phyloP scores from a whole-genome alignment of 495 filamentous ascomycete species.

The Glonium stellatum region DNA sequence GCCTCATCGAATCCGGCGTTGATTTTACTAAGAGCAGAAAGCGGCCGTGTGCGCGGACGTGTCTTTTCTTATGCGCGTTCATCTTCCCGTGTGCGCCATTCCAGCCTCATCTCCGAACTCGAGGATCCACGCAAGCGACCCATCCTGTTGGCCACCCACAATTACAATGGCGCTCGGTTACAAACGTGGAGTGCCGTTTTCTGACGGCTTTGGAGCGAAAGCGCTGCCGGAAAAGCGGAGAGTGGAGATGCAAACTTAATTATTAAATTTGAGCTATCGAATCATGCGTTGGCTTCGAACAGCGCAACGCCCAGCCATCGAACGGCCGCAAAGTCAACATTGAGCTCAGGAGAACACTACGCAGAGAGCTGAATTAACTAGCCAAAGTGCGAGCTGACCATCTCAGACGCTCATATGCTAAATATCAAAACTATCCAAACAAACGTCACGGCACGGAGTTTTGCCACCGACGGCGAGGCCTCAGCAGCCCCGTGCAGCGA shows the following conservation, averaged over 20 bases:
- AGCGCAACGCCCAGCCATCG: background rate
- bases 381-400: background rate
- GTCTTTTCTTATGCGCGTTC: background rate
- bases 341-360: background rate
- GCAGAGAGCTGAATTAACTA: background rate
- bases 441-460: background rate
- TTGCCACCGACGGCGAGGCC: background rate
- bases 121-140: background rate
- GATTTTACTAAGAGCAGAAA: background rate
- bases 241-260: background rate
- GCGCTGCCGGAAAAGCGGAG: background rate
- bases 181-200: conserved; percentile 1
- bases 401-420: background rate
- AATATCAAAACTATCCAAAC: background rate
- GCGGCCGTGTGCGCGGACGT: background rate
- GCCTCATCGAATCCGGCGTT: background rate
- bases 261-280: background rate
- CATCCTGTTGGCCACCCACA: background rate
- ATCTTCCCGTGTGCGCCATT: background rate
- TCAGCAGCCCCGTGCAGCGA: background rate
- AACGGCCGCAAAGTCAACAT: background rate
- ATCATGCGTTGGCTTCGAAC: background rate
- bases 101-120: conserved; percentile 4
- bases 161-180: background rate
- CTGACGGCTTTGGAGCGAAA: background rate